Evolutionary conservation across 2,329 filamentous ascomycete species (phyloP), one percentile per base, ranked within the genome.

Genomic region (Xylogone sp.): DNA sequence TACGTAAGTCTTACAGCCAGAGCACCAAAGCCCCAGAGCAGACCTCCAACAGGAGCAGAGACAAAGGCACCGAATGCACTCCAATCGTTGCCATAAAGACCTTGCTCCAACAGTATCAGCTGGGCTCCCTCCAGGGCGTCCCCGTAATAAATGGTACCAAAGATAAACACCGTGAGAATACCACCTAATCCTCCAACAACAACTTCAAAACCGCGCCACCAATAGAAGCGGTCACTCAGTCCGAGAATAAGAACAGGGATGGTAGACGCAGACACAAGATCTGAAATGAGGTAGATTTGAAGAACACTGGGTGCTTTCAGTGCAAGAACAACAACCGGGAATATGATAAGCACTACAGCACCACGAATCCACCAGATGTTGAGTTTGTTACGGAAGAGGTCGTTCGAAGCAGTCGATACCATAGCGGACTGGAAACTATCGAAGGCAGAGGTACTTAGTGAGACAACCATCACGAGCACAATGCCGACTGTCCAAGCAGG

Each of bases 361-460:
- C 64, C 76, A 45, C 89, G 85, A 59, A 93, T 86, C 67, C 76
- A 80, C 82, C 87, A 88, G 57, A 92, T 81, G 62, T 84, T 85
- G 51, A 94, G 81, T 53, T 79, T 82, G 76, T 94, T 94, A 61
- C 88, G 84, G 78, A 93, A 93, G 13, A 94, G 70, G 65, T 94
- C 89, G 72, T 93, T 93, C 58, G 86, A 90, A 13, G 85, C 87
- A 0, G 87, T 88, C n/a, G 86, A 90, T 7, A 93, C 86, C 85
- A 94, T 91, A 59, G 89, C 87, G 2, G 84, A 87, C 69, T 93
- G 90, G 34, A 93, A 76, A 55, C 81, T 87, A 73, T 94, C 89
- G 57, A 94, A 93, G 0, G 88, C 83, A 0, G 89, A 85, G 2
- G 86, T 90, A 62, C 83, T 88, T 48, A 94, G 79, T 9, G 82